A percentile compares a stretch with the other conserved stretches of the same genome.
These are phyloP conservation scores for Candida peoriensis DNA, from an alignment of 805 yeast genomes.

Conservation along the genomic window DNA sequence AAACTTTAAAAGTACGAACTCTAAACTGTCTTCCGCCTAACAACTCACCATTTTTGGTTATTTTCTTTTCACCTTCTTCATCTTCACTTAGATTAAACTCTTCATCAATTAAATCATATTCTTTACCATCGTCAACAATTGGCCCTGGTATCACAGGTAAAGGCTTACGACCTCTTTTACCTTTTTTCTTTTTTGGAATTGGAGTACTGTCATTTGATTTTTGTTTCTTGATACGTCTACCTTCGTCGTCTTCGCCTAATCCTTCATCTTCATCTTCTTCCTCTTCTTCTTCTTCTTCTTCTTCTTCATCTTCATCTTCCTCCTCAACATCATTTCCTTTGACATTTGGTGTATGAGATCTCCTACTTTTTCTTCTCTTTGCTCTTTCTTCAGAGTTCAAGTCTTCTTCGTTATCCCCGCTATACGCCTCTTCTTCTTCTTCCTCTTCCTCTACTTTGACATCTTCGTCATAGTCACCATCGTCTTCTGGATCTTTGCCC, in stretches of 20 bases:
- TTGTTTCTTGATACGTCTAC: conserved; percentile 11
- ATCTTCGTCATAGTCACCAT: neutral
- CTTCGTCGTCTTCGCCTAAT: conserved; percentile 24
- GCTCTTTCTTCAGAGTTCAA: neutral
- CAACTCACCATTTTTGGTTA: conserved; percentile 62
- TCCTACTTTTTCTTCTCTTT: neutral
- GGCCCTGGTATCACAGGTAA: conserved; percentile 22
- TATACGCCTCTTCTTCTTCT: conserved; percentile 1
- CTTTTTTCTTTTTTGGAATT: conserved; percentile 21
- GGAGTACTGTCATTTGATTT: no score
- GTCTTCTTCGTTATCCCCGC: neutral
- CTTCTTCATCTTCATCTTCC: conserved; percentile 22
- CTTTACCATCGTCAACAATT: conserved; percentile 63
- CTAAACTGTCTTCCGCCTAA: conserved; percentile 71
- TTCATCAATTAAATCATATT: conserved; percentile 59
- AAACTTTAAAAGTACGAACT: conserved; percentile 59
- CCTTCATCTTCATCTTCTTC: conserved; percentile 26
- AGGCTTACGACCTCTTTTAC: conserved; percentile 39
- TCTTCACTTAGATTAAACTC: conserved; percentile 78
- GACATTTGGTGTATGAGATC: neutral
- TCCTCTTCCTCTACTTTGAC: neutral
- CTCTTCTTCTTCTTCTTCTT: conserved; percentile 21
- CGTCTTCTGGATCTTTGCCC: neutral
- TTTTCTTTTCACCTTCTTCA: conserved; percentile 70
- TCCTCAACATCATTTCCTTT: neutral